Base-by-base conservation (phyloP, 306 rosid genomes). In the Quercus alba region DNA sequence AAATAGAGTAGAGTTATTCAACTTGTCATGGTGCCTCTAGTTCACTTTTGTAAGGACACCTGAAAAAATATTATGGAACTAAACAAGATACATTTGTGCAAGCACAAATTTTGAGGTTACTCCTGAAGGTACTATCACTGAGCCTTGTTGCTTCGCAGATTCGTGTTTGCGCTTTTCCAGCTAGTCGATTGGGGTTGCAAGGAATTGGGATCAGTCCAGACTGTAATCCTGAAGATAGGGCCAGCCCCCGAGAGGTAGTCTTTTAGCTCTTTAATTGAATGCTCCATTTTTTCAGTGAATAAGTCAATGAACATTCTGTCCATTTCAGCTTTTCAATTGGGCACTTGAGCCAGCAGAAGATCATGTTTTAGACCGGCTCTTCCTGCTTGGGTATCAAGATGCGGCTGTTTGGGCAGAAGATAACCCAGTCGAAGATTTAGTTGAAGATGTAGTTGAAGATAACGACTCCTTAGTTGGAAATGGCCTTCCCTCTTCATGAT, bases 291-390 rank as follows among this genome's bases (percentile, higher is more conserved):
- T 17, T 54, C 52, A 3, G 28, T 30, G 51, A 6, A 61, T 30
- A 58, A 71, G 77, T 33, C 62, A 66, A 67, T 58, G 28, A 80
- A 49, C 14, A 8, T 59, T 68, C 30, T 44, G 13, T 20, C 72
- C 2, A 13, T 64, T 75, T 78, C 87, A 89, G 90, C 90, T 89
- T 70, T 89, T 86, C 78, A 89, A 81, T 62, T 86, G 92, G 92
- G 92, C 92, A 62, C 90, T 93, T 30, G 95, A 91, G 86, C 97
- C 99, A 70, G 99, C 94, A 28, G 96, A 91, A 78, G 97, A 93
- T 81, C 70, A 73, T 79, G 58, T 87, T 78, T 97, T 95, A 63
- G 99, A 93, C 74, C 77, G 73, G 58, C 93, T 95, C 69, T 95
- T 95, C 78, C 91, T 88, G 86, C 80, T 93, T 71, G 99, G 99